Evolutionary conservation across 1,284 basidiomycete species (phyloP), one percentile per base, ranked within the genome.

Genomic region (Xerocomus amazonicus): DNA sequence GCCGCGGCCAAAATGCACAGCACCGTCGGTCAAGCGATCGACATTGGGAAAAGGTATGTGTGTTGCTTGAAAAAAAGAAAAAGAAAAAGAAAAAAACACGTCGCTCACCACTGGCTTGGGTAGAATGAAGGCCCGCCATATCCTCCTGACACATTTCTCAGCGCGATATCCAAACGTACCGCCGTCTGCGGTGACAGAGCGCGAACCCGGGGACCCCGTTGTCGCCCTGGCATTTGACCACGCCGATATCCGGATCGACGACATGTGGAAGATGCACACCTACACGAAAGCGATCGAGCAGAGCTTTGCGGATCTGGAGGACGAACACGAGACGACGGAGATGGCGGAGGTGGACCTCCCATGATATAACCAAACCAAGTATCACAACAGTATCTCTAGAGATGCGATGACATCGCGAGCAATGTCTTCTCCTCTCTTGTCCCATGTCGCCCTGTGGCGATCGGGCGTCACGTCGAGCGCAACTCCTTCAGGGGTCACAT

Each of bases 141-240:
- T 92, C 23, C 77, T 98, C 32, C 78, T 98, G 23, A 98, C 94
- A 2, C 95, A 98, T 68, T 98, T 98, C 69, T 97, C 93, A 10
- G 90, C 92, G 48, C 83, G 95, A 10, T 97, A 97, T 68, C 93
- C 94, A 12, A 93, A 91, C 61, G 75, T 94, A 61, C 89, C 91
- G 1, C 62, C 63, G 6, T 59, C 54, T 0, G 51, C 56, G 33
- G 39, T 12, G 37, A 52, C 44, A 23, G 53, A 52, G 42, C 48
- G 47, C 17, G 52, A 52, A 17, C 51, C 66, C 45, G 71, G 75
- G 19, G 68, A 74, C 8, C 75, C 74, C 3, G 61, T 71, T 13
- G 57, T 94, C 4, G 87, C 83, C 0, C 71, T 93, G 28, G 90
- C 91, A 2, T 90, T 95, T 62, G 95, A 97, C 65, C 79, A 89